Conservation (phyloP, 345 rosid species). For the Lagerstroemia speciosa region DNA sequence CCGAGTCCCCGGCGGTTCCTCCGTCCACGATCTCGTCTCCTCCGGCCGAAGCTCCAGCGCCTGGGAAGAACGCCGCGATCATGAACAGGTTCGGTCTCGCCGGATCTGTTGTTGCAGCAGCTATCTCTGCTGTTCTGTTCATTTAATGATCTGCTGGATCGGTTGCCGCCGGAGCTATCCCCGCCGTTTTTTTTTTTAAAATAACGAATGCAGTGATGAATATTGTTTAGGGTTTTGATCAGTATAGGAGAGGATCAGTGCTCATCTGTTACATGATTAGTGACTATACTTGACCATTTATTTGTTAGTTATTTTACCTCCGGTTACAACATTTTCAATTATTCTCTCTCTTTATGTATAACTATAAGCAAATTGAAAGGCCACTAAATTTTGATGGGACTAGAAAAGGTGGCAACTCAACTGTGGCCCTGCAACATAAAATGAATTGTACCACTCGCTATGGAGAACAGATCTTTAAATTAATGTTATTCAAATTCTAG, state of each 20-base stretch:
- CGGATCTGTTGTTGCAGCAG: conserved; percentile 11
- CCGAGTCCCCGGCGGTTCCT: background rate
- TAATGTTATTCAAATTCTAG: no score
- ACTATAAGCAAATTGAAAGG: no score
- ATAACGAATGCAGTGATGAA: background rate
- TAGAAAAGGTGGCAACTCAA: no score
- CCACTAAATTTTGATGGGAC: no score
- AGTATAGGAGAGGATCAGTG: background rate
- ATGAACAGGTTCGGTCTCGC: conserved; percentile 7
- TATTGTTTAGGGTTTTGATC: background rate
- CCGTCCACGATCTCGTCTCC: background rate
- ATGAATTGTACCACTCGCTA: no score
- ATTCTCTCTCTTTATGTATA: background rate
- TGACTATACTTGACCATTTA: background rate
- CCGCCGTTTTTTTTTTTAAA: background rate
- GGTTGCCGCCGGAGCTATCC: background rate
- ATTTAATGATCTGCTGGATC: background rate
- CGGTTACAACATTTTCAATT: no score
- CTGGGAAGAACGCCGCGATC: conserved; percentile 5
- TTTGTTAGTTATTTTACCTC: background rate
- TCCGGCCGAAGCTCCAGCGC: conserved; percentile 9
- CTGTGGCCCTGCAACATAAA: no score
- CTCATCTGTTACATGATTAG: background rate
- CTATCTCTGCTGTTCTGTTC: conserved; percentile 14
- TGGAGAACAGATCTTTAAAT: no score